Evolutionary conservation across 2,329 filamentous ascomycete species (phyloP), one percentile per base, ranked within the genome.

Genomic region (Ceratocystis albifundus): DNA sequence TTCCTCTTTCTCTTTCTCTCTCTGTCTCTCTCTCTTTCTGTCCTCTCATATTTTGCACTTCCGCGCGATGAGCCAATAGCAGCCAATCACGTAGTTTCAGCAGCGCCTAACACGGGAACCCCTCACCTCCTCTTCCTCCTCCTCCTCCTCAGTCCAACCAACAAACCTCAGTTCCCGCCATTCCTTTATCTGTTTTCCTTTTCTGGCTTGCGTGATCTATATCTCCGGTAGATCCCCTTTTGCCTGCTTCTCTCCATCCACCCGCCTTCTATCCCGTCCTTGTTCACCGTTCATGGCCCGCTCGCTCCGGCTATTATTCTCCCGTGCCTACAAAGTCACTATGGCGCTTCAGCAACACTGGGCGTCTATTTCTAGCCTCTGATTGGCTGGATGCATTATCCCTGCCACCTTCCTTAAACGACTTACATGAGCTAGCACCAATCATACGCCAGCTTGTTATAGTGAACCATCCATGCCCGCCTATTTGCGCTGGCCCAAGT

Each of bases 351-450:
- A 20, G 7, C 28, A n/a, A 0, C 28, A 0, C 63, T 72, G 70
- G 68, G 71, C 75, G 75, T 76, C 59, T 68, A 68, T 79, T 78
- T 78, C 3, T 30, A 10, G 25, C 0, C n/a, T 50, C 6, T 62
- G 65, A 66, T 66, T 66, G 65, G 65, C 57, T 41, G 28, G 20
- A n/a, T 1, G 32, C 20, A 22, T 50, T 25, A 4, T 20, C 62
- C 45, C 59, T 61, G 57, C 63, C 48, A 53, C 15, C 0, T 25
- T 53, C 20, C 15, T 25, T 15, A 28, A 66, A 50, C 25, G 46
- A 48, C 50, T 66, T 44, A 55, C 45, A 50, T 8, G n/a, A 62
- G 46, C 28, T n/a, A 30, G 0, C 53, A 30, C 65, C 59, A 66
- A 63, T 66, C 65, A 66, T 5, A 15, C 0, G 30, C n/a, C 15